Evolutionary conservation across 2,329 filamentous ascomycete species (phyloP).

Genomic region (Diaporthe longicolla): DNA sequence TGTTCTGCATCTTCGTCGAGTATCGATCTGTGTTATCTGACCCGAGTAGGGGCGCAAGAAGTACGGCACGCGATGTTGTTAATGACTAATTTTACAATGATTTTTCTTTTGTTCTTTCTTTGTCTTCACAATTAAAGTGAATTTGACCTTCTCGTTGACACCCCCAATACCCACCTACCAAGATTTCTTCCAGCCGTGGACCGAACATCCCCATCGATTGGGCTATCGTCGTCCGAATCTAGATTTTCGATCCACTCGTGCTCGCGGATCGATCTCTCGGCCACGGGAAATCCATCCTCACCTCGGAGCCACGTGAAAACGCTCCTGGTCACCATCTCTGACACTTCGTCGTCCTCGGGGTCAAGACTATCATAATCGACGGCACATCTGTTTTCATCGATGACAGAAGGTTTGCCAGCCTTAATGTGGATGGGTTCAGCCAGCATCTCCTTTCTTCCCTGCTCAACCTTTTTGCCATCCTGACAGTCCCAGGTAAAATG

Average conservation of each 20-base stretch:
- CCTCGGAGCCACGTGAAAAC: slow-evolving; percentile 16
- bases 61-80: neutral
- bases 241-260: slow-evolving; percentile 22
- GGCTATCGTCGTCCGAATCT: slow-evolving; percentile 10
- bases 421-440: neutral
- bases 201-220: neutral
- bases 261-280: slow-evolving; percentile 14
- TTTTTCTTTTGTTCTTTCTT: neutral
- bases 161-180: slow-evolving; percentile 14
- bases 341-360: slow-evolving; percentile 18
- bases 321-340: slow-evolving; percentile 20
- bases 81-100: neutral
- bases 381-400: neutral
- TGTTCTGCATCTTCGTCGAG: neutral
- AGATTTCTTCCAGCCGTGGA: slow-evolving; percentile 10
- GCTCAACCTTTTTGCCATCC: slow-evolving; percentile 13
- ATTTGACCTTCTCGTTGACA: slow-evolving; percentile 22
- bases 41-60: neutral
- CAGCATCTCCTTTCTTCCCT: neutral
- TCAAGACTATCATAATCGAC: slow-evolving; percentile 18
- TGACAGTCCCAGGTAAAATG: slow-evolving; percentile 19
- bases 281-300: slow-evolving; percentile 19
- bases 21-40: neutral
- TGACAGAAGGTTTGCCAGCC: neutral
- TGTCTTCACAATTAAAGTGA: neutral